Evolutionary conservation across 257 asterid genomes (phyloP), one percentile per base, ranked within the genome.

Genomic region (Penstemon newberryi): DNA sequence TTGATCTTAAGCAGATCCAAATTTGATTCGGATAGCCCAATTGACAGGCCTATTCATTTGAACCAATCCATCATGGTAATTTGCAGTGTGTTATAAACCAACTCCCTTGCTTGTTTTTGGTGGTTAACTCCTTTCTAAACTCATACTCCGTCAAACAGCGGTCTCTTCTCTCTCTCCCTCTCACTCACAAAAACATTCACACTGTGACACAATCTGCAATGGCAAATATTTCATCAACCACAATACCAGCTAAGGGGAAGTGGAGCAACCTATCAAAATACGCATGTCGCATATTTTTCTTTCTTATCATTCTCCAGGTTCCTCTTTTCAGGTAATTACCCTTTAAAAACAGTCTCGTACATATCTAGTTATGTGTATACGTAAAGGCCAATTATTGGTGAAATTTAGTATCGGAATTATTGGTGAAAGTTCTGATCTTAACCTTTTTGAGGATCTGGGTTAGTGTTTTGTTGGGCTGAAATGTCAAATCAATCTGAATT

Each of bases 251-350:
- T 3, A 84, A 71, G 76, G 85, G 89, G 45, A 84, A 71, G 77
- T 93, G 96, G 97, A 70, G 78, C 72, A 73, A 87, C 68, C 81
- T 90, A 42, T 79, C 96, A 11, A 84, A 69, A 49, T 77, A 93
- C 67, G 92, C 99, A 15, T 73, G 83, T 79, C 84, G 90, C 69
- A 38, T 81, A 3, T 90, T 69, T 63, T 87, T 90, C 75, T 49
- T 87, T 7, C 81, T 90, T 60, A 81, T 93, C 70, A 62, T 88
- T 71, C 82, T 93, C 41, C 99, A 93, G 85, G 80, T 93, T 52
- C 99, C 99, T 25, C 96, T 93, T 59, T 93, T 93, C 90, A 88
- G 97, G 99, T 93, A 71, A 63, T 46, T 44, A 60, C n/a, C 36
- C 19, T 43, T 59, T 63, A 10, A 19, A 43, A 41, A 7, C 71